Conservation (phyloP, 495 filamentous ascomycete species). For the Ascodesmis nigricans region DNA sequence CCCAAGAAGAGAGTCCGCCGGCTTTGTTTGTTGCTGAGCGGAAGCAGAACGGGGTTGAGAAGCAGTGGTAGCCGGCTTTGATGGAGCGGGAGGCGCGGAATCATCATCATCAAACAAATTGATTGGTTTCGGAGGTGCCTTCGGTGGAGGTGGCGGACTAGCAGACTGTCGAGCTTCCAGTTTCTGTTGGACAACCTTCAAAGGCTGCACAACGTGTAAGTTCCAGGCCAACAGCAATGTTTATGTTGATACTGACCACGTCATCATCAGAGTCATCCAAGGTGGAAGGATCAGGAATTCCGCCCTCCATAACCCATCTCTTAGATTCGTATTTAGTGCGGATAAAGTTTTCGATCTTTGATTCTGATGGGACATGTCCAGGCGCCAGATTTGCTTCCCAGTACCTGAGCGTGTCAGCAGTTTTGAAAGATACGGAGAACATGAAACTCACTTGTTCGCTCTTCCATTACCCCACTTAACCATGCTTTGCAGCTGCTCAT, state of each 20-base stretch:
- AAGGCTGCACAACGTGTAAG: conserved; percentile 30
- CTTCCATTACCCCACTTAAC: conserved; percentile 82
- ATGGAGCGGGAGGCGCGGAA: conserved; percentile 39
- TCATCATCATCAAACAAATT: conserved; percentile 44
- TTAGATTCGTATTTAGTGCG: conserved; percentile 96
- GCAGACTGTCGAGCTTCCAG: conserved; percentile 29
- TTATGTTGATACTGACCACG: conserved; percentile 24
- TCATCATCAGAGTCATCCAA: conserved; percentile 73
- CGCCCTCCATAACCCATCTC: conserved; percentile 94
- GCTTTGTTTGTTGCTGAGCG: conserved; percentile 34
- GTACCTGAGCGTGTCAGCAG: conserved; percentile 31
- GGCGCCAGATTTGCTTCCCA: conserved; percentile 89
- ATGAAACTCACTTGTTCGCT: conserved; percentile 60
- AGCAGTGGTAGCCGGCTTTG: too few relatives aligned
- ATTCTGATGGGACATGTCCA: conserved; percentile 87
- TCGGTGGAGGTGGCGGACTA: conserved; percentile 22
- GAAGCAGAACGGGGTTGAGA: too few relatives aligned
- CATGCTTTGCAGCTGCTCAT: conserved; percentile 85
- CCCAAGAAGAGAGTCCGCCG: conserved; percentile 69
- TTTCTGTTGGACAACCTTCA: conserved; percentile 53
- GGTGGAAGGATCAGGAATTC: conserved; percentile 75
- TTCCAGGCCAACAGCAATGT: conserved; percentile 5
- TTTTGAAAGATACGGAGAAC: background rate
- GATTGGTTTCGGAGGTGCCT: conserved; percentile 26
- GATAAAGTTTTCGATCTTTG: conserved; percentile 98